Evolutionary conservation across 768 basidiomycete species (phyloP), one percentile per base, ranked within the genome.

Genomic region (Agrocybe praecox): DNA sequence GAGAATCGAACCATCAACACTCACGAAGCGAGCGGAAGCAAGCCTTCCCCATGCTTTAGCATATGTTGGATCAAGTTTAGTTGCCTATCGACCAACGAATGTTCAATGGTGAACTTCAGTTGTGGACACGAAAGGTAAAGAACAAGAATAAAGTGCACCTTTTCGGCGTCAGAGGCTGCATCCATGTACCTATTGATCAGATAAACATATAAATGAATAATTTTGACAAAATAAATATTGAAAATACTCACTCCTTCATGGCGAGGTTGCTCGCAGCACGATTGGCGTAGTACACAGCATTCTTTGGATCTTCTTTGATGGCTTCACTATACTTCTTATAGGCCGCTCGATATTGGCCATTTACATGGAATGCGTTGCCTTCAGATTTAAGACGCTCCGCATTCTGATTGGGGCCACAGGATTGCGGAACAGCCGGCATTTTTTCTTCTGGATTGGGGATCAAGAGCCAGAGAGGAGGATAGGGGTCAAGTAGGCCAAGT

Each of bases 281-380:
- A 62, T 81, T 82, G 21, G 74, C 71, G 57, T 74, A 78, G 17
- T 80, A 64, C 5, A 81, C 62, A 0, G 78, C 74, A 58, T 78
- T 77, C 18, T 65, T 62, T 9, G 69, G 69, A 33, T 76, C 70
- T 53, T 68, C 64, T 48, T 68, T 67, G 58, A 81, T 78, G 10
- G 78, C 80, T 46, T 74, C 69, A 1, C 74, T 67, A 58, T 79
- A 81, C 53, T 77, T 78, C 7, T 65, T 49, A 53, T 72, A 70
- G 6, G 77, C 79, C 6, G 61, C 69, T 17, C 56, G 49, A 56
- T 72, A 77, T 23, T 75, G 59, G 32, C 72, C 66, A 52, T 70
- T 64, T 11, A 62, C 57, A 57, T 74, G 74, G 14, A 76, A 61
- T 9, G 66, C 69, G 59, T 83, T 82, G 11, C 76, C 80, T 56